Conservation (phyloP, 257 asterid species). For the Forsythia viridissima region DNA sequence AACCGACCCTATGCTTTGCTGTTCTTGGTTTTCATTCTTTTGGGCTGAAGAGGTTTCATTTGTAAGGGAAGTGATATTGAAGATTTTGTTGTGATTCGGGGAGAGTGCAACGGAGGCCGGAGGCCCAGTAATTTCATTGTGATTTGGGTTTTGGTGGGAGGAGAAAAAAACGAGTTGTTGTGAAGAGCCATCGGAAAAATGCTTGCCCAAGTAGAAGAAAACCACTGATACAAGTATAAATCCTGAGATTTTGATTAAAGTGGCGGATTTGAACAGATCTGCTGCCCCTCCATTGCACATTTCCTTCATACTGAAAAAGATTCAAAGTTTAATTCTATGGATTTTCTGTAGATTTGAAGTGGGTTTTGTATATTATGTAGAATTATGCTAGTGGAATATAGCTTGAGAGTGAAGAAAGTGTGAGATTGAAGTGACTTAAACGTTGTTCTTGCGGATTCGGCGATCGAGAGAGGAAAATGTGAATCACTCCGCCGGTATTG, state of each 20-base stretch:
- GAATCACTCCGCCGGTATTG: background rate
- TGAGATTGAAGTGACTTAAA: background rate
- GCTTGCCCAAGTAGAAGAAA: slow-evolving; percentile 43
- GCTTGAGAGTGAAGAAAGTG: background rate
- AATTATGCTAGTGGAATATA: background rate
- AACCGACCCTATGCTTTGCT: background rate
- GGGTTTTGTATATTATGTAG: background rate
- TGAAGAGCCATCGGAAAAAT: slow-evolving; percentile 28
- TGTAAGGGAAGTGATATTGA: slow-evolving; percentile 44
- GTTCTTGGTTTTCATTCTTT: background rate
- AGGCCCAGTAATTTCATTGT: background rate
- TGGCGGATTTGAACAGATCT: slow-evolving; percentile 30
- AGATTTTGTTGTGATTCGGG: slow-evolving; percentile 52
- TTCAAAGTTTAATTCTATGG: background rate
- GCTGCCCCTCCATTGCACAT: slow-evolving; percentile 23
- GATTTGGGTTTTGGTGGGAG: slow-evolving; percentile 26
- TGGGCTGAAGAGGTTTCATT: slow-evolving; percentile 36
- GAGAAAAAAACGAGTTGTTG: slow-evolving; percentile 41
- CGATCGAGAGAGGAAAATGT: slow-evolving; percentile 1
- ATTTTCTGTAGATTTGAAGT: background rate
- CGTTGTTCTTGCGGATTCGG: background rate
- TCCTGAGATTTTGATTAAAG: slow-evolving; percentile 26
- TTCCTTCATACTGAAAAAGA: slow-evolving; percentile 20
- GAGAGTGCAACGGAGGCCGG: slow-evolving; percentile 27
- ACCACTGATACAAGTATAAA: slow-evolving; percentile 29